These are phyloP conservation scores for Marchantia paleacea DNA, from an alignment of 225 moss, liverwort and hornwort species.

Conservation along the genomic window DNA sequence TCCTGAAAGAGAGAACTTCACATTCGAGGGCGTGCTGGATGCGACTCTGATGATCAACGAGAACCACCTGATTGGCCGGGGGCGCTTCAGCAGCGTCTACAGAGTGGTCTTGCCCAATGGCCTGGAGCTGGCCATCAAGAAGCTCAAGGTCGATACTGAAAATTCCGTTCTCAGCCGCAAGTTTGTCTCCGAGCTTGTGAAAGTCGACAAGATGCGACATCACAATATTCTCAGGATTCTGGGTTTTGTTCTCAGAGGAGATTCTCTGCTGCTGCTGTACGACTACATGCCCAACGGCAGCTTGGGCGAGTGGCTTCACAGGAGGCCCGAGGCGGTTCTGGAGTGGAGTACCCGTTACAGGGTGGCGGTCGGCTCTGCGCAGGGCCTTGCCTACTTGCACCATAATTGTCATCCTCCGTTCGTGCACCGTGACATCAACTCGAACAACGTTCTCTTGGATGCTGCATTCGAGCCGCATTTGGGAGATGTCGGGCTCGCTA, in stretches of 20 bases:
- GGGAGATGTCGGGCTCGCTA: slow-evolving; percentile 40
- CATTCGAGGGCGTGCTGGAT: slow-evolving; percentile 37
- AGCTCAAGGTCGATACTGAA: slow-evolving; percentile 42
- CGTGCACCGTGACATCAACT: slow-evolving; percentile 45
- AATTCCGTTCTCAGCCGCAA: slow-evolving; percentile 31
- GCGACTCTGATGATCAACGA: slow-evolving; percentile 33
- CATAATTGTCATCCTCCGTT: slow-evolving; percentile 39
- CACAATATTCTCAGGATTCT: slow-evolving; percentile 43
- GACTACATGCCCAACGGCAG: slow-evolving; percentile 49
- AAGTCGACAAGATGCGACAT: slow-evolving; percentile 45
- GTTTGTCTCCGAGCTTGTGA: slow-evolving; percentile 38
- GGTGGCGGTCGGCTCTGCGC: slow-evolving; percentile 40
- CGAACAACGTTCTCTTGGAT: slow-evolving; percentile 49
- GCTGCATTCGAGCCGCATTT: slow-evolving; percentile 41
- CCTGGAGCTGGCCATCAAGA: slow-evolving; percentile 42
- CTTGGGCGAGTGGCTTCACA: slow-evolving; percentile 51
- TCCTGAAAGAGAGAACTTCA: slow-evolving; percentile 35
- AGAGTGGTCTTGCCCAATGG: slow-evolving; percentile 42
- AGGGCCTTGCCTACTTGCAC: slow-evolving; percentile 50
- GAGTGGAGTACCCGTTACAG: slow-evolving; percentile 38
- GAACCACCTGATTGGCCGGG: slow-evolving; percentile 33
- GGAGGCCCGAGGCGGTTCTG: slow-evolving; percentile 29
- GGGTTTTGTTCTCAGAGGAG: slow-evolving; percentile 39
- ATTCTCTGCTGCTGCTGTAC: slow-evolving; percentile 37
- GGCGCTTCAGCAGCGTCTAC: slow-evolving; percentile 48